phyloP scores from a whole-genome alignment of 2,329 filamentous ascomycete species.

The Fusarium euwallaceae region DNA sequence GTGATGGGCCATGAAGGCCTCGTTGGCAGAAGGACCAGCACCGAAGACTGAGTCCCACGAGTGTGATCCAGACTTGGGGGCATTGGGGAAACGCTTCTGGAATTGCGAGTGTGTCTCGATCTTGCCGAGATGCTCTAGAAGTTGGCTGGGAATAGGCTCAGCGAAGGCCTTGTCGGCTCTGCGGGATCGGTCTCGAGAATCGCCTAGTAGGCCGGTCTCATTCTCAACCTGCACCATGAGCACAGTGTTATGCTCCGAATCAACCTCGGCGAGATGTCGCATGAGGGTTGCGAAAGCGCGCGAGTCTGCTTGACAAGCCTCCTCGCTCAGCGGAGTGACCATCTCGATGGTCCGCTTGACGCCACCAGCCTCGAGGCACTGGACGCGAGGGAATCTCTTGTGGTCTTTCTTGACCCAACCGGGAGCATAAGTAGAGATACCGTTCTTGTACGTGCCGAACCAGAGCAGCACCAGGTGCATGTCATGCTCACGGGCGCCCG shows the following conservation, averaged over 20 bases:
- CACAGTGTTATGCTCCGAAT: slow-evolving; percentile 61
- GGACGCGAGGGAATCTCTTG: slow-evolving; percentile 53
- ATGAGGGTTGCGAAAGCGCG: slow-evolving; percentile 51
- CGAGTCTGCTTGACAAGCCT: slow-evolving; percentile 49
- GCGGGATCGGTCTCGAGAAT: slow-evolving; percentile 61
- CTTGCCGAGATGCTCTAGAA: slow-evolving; percentile 45
- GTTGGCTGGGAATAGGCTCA: slow-evolving; percentile 46
- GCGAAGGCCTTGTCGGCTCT: slow-evolving; percentile 58
- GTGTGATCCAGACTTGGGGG: slow-evolving; percentile 40
- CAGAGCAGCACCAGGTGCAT: slow-evolving; percentile 55
- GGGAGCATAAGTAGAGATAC: slow-evolving; percentile 53
- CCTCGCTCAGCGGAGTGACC: slow-evolving; percentile 48
- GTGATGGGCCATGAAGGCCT: slow-evolving; percentile 55
- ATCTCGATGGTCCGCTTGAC: slow-evolving; percentile 51
- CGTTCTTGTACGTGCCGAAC: slow-evolving; percentile 57
- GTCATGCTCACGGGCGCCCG: slow-evolving; percentile 48
- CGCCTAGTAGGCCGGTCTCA: slow-evolving; percentile 64
- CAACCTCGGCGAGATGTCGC: slow-evolving; percentile 55
- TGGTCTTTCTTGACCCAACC: slow-evolving; percentile 52
- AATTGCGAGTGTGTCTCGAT: slow-evolving; percentile 48
- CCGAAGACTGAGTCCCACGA: slow-evolving; percentile 54
- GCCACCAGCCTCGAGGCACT: slow-evolving; percentile 50
- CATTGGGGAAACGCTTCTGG: slow-evolving; percentile 43
- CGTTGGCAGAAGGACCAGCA: slow-evolving; percentile 45
- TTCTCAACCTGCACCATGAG: slow-evolving; percentile 72